Evolutionary conservation across 2,329 filamentous ascomycete species (phyloP).

Genomic region (Colletotrichum phormii): DNA sequence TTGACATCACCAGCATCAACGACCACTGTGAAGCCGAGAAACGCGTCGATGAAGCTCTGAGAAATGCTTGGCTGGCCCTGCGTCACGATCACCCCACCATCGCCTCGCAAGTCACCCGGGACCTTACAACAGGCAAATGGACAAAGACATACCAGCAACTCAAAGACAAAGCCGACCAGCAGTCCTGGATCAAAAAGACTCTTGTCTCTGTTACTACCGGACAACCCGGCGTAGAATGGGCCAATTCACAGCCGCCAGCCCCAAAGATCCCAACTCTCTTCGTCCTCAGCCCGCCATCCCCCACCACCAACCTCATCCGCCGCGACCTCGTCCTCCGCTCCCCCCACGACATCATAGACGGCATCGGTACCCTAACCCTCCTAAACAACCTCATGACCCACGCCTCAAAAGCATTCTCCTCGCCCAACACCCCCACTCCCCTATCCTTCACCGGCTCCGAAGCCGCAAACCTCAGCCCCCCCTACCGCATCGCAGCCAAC

Average conservation of each 20-base stretch:
- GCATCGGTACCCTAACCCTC: constrained; percentile 50
- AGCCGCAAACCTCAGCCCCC: constrained; percentile 40
- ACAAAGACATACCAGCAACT: constrained; percentile 44
- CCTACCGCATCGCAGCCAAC: constrained; percentile 42
- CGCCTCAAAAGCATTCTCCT: constrained; percentile 40
- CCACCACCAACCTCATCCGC: constrained; percentile 21
- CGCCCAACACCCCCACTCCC: constrained; percentile 19
- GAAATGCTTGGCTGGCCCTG: constrained; percentile 48
- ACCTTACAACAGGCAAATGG: constrained; percentile 39
- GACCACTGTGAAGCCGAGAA: constrained; percentile 14
- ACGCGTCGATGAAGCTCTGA: constrained; percentile 45
- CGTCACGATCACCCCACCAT: constrained; percentile 49
- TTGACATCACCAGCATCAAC: constrained; percentile 31
- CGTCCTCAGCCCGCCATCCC: constrained; percentile 41
- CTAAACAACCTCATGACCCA: constrained; percentile 45
- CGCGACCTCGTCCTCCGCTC: constrained; percentile 50
- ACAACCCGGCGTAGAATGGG: constrained; percentile 46
- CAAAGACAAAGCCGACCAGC: constrained; percentile 17
- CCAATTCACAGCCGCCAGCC: constrained; percentile 49
- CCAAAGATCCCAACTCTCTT: constrained; percentile 48
- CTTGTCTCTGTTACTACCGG: constrained; percentile 41
- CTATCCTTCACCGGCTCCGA: constrained; percentile 41
- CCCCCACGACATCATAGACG: constrained; percentile 54
- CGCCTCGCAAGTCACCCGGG: constrained; percentile 42
- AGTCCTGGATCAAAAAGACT: constrained; percentile 46